Evolutionary conservation across 208 protist species (phyloP), one percentile per base, ranked within the genome.

Genomic region (Endotrypanum monterogeii): DNA sequence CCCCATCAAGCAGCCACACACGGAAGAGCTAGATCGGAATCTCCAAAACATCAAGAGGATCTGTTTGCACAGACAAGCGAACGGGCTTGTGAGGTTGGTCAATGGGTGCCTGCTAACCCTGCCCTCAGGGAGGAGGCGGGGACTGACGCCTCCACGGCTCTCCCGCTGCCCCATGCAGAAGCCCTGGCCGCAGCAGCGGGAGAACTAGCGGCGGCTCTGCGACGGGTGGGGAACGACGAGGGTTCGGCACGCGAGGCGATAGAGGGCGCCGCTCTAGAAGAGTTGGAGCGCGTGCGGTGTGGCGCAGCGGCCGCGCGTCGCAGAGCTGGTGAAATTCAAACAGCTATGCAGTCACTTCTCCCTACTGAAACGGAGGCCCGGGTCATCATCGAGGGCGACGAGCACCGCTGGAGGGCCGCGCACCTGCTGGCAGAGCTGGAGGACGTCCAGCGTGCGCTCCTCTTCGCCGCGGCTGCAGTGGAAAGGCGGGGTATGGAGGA

Each of bases 141-240:
- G 1, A n/a, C 61, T 51, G 14, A 8, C 11, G 57, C 57, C n/a
- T n/a, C n/a, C 28, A 35, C 35, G 55, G 23, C 55, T 23, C n/a
- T 28, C 35, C 28, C 48, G 37, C 3, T 63, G 39, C 37, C 20
- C 3, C 25, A 54, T 32, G 65, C 41, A n/a, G 41, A 69, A 28
- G 25, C 66, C 28, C 44, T 48, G 44, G 44, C 44, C 12, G 44
- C 12, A 48, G 30, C 55, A 50, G 62, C 56, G 54, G 50, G 51
- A 5, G 41, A 28, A 46, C 63, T 58, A 7, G 67, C 57, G 14
- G 73, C 23, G 18, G 78, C 54, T n/a, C 54, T 62, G 16, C 28
- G 39, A 9, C 23, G 35, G 1, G 32, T 57, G 1, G 63, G 71
- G 41, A 44, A 76, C n/a, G 70, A 67, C 14, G 76, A 75, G 50